Evolutionary conservation across 169 alveolate genomes (phyloP), one percentile per base, ranked within the genome.

Genomic region (Eimeria mitis): DNA sequence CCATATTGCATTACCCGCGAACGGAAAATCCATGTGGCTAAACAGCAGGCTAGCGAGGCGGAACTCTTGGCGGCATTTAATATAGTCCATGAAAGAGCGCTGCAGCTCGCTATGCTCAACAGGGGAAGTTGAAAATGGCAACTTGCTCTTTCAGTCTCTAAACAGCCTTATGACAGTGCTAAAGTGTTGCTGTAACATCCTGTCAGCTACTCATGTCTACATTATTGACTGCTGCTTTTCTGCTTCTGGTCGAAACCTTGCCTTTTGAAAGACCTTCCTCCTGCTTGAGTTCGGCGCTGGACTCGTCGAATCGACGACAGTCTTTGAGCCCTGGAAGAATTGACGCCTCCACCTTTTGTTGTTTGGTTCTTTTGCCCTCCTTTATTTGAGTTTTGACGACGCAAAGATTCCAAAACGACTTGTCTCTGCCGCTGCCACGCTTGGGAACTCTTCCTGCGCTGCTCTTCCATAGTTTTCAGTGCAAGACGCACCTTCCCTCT

Each of bases 381-480:
- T 3, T 21, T 28, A 14, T 44, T 61, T 52, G 68, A 1, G 13
- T 47, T 63, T 52, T 87, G 81, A 13, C 52, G 94, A 31, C 83
- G 63, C 94, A 87, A 34, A 34, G 94, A 56, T 11, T 87, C 94
- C 94, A 87, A 42, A 44, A 61, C 71, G 42, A 40, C 52, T 54
- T 87, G 94, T 70, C 94, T 61, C 83, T 61, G 94, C 83, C 94
- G 94, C n/a, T 65, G 54, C 94, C 94, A 87, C 28, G 63, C 94
- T 63, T 87, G 83, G 42, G 52, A 40, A 14, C 84, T 56, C 81
- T 63, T 87, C 65, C 40, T 47, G 31, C 94, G 71, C 34, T 87
- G 94, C n/a, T 87, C 83, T 47, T 87, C 94, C 94, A 87, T 87
- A 34, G 78, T 65, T 61, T 87, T 87, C 63, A 87, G 70, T 31